A percentile compares a stretch with the other conserved stretches of the same genome.
These are phyloP conservation scores for Annona squamosa DNA, from an alignment of 164 flowering plant genomes.

Conservation along the genomic window DNA sequence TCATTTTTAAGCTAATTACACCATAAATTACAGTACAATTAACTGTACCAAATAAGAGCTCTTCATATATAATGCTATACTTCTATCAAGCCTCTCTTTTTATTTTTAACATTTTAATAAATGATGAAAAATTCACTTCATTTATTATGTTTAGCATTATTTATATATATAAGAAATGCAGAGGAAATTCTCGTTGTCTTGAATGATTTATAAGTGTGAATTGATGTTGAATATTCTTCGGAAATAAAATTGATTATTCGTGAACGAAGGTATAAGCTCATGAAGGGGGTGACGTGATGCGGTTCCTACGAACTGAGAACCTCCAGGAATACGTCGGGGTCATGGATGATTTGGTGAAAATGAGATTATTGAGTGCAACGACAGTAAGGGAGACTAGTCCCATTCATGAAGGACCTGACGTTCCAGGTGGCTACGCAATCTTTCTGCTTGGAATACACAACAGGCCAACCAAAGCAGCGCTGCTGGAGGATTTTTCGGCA, in stretches of 20 bases:
- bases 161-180: too few relatives aligned
- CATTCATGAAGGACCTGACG: conserved; percentile 13
- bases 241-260: neutral
- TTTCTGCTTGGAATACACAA: conserved; percentile 16
- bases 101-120: too few relatives aligned
- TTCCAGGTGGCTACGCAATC: conserved; percentile 15
- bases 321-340: conserved; percentile 13
- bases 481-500: conserved; percentile 10
- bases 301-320: conserved; percentile 22
- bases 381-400: conserved; percentile 12
- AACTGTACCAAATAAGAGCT: too few relatives aligned
- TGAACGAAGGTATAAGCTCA: conserved; percentile 5
- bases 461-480: conserved; percentile 5
- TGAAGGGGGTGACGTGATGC: conserved; percentile 12
- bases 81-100: too few relatives aligned
- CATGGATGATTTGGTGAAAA: conserved; percentile 14
- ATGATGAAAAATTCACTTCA: too few relatives aligned
- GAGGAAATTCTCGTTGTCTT: too few relatives aligned
- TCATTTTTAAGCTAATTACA: too few relatives aligned
- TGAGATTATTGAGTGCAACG: conserved; percentile 4
- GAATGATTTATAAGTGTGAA: too few relatives aligned
- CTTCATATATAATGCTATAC: too few relatives aligned
- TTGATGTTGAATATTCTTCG: too few relatives aligned
- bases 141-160: too few relatives aligned
- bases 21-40: too few relatives aligned